Base-by-base conservation (phyloP, 192 early-diverging fungal genomes). In the Spizellomyces punctatus region DNA sequence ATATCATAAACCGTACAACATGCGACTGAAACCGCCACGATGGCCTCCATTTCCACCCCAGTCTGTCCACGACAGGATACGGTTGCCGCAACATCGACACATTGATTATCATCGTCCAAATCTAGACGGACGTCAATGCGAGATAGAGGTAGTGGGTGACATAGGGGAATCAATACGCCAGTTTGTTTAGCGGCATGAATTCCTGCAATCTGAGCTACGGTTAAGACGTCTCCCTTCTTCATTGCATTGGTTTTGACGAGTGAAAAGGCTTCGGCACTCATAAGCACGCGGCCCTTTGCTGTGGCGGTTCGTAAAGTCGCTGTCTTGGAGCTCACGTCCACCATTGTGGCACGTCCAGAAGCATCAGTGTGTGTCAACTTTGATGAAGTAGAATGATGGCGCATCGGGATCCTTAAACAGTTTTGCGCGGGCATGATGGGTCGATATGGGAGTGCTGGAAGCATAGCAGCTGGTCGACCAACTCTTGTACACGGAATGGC, bases 1-100 rank as follows among this genome's bases (percentile, higher is more conserved):
- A 98, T 98, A 73, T 98, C 96, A 84, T 90, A 96, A 0, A 98
- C 88, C 4, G 96, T 96, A 60, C 93, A 78, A 0, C 90, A 86
- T 5, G 94, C 92, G 0, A 92, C 83, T 8, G 91, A 92, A 1
- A 90, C 92, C 0, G 93, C 75, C 64, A 76, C 68, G 58, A 82
- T 27, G 4, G 80, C 80, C 55, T 82, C 76, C 67, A 79, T 78
- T 67, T 91, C 69, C 89, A 78, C 93, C 27, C 96, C 96, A 6
- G 96, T 98, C 49, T 90, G 87, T 8, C 93, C 95, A 48, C 81
- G 82, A 68, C 92, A 94, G 46, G 86, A 86, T 0, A 92, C 93
- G 6, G 65, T 64, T 0, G 92, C 82, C 71, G 85, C 82, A 46
- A 94, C 90, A 46, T 91, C 82, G 5, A 95, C 91, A 16, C 73